Base-by-base conservation (phyloP, 805 yeast species). In the Candida quercuum region DNA sequence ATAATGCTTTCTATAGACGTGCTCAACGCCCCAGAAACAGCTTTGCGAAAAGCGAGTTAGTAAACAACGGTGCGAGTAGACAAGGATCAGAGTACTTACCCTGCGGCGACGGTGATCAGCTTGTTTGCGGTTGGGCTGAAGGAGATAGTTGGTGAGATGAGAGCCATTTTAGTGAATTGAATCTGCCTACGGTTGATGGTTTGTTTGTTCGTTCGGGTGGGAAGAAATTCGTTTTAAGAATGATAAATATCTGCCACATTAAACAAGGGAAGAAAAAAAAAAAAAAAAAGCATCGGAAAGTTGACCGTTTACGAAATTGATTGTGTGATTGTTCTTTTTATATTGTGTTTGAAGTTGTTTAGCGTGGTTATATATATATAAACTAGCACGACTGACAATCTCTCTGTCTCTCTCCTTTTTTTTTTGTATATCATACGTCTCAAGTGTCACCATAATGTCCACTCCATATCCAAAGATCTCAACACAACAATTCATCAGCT, bases 11-110 rank as follows among this genome's bases (percentile, higher is more conserved):
- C 81, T 66, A 65, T 75, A 88, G 19, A 89, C 78, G 48, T 81
- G 84, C 52, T 91, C 97, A 12, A 83, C 87, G 15, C 94, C 94
- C 95, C 95, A 85, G 64, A 83, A 85, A 54, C 95, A 85, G 15
- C 56, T 51, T 20, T 7, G 13, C 12, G 15, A 13, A 80, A 81
- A 0, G 76, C 78, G 4, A 5, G 36, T 43, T 35, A 41, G 40
- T 31, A 24, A n/a, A n/a, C n/a, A n/a, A n/a, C n/a, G n/a, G n/a
- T n/a, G n/a, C n/a, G n/a, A n/a, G n/a, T n/a, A n/a, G n/a, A n/a
- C n/a, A n/a, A n/a, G n/a, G n/a, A n/a, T n/a, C n/a, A n/a, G n/a
- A n/a, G n/a, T 47, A 67, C 69, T 34, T 67, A 68, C 33, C 83
- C 82, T 9, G 78, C 81, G 6, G 78, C 82, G 9, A 78, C 58